A percentile compares a stretch with the other conserved stretches of the same genome.
Conservation (phyloP, 2,329 filamentous ascomycete genomes). For the Clonostachys solani region DNA sequence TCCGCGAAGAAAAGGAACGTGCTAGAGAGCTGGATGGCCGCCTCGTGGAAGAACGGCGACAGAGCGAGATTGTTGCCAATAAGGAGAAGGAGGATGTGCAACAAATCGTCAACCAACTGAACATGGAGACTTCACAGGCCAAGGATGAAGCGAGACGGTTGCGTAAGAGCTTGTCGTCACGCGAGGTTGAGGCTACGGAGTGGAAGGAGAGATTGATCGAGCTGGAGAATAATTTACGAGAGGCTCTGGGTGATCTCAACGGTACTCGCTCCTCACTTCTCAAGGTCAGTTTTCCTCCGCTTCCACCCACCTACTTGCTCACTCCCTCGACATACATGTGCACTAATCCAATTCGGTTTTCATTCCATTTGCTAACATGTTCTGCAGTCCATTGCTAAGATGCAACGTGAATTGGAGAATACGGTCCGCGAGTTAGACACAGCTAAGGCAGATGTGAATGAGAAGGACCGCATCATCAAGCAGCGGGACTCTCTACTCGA, state of each 20-base stretch:
- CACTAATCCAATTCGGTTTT: not conserved
- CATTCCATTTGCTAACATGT: too few relatives aligned
- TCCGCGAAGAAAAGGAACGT: conserved; percentile 83
- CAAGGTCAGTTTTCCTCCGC: conserved; percentile 48
- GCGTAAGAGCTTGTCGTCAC: conserved; percentile 75
- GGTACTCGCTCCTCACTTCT: conserved; percentile 83
- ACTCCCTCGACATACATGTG: not conserved
- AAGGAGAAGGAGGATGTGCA: conserved; percentile 95
- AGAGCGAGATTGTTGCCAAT: conserved; percentile 80
- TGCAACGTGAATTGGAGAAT: conserved; percentile 83
- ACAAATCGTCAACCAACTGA: conserved; percentile 88
- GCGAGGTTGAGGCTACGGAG: conserved; percentile 83
- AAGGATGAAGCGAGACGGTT: conserved; percentile 84
- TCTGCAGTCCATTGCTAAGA: conserved; percentile 71
- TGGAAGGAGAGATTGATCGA: conserved; percentile 91
- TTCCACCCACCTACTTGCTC: too few relatives aligned
- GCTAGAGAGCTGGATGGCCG: conserved; percentile 67
- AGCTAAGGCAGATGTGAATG: conserved; percentile 72
- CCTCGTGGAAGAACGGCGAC: conserved; percentile 75
- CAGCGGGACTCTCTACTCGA: conserved; percentile 87
- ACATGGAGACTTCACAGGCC: conserved; percentile 72
- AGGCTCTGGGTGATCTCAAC: conserved; percentile 82
- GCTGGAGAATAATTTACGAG: conserved; percentile 81
- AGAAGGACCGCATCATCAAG: conserved; percentile 87
- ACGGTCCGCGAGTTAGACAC: conserved; percentile 79